These are phyloP conservation scores for Metschnikowia gelsemii DNA, from an alignment of 805 yeast genomes.

Conservation along the genomic window DNA sequence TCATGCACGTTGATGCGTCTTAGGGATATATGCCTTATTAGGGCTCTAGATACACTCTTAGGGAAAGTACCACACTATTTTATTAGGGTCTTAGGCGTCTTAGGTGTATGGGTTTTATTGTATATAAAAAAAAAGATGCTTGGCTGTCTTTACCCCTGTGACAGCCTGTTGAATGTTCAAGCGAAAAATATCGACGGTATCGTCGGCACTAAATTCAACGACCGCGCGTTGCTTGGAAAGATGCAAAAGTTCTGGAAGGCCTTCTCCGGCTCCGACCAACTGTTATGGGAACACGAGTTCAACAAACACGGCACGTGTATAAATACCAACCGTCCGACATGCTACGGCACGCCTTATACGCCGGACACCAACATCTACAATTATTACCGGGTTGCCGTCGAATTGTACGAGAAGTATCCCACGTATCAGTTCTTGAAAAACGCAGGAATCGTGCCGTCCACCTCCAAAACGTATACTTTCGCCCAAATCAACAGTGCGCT, in stretches of 20 bases:
- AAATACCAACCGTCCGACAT: constrained; percentile 36
- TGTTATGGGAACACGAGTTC: constrained; percentile 44
- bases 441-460: constrained; percentile 39
- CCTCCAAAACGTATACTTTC: constrained; percentile 32
- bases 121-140: no score
- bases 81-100: no score
- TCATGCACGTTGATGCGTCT: no score
- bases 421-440: constrained; percentile 36
- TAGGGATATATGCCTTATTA: no score
- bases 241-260: constrained; percentile 24
- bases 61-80: no score
- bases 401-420: constrained; percentile 33
- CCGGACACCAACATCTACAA: constrained; percentile 29
- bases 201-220: constrained; percentile 27
- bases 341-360: constrained; percentile 29
- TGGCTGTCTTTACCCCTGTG: no score
- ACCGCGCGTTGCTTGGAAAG: constrained; percentile 22
- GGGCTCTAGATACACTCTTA: no score
- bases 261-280: constrained; percentile 33
- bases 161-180: constrained; percentile 28
- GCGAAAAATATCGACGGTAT: constrained; percentile 26
- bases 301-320: constrained; percentile 47
- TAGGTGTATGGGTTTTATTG: no score
- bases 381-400: constrained; percentile 31
- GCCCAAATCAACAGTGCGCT: constrained; percentile 35